Evolutionary conservation across 352 stramenopile species (phyloP), one percentile per base, ranked within the genome.

Genomic region (Pythium myriotylum): DNA sequence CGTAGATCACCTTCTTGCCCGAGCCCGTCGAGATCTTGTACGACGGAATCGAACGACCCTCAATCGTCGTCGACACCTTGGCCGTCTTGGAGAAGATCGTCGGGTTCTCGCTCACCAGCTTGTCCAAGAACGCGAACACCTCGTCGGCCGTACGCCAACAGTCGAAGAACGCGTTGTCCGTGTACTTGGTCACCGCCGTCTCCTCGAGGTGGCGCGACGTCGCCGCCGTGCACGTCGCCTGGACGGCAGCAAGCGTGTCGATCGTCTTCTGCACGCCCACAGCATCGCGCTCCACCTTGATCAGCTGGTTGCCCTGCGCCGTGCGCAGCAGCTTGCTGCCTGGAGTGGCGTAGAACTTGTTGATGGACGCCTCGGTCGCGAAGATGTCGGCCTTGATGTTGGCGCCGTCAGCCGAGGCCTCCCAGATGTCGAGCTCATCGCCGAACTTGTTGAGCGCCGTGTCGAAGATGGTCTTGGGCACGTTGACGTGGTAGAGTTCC

Each of bases 401-500:
- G 35, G 19, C 13, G 39, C 47, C 64, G 20, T 41, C 39, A 27
- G 37, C 9, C 5, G 52, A 19, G 7, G 51, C 64, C 13, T 72
- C 58, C 64, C 64, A 72, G 41, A 72, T 60, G 52, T 72, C 64
- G 23, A 72, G 62, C 20, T 70, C 55, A 22, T 52, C 55, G 45
- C 62, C 54, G 35, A 65, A 70, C 42, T 56, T 42, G 48, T 50
- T 52, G 20, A 56, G 62, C 41, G 55, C 62, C 22, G 55, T 45
- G 43, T 70, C 62, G 26, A 65, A 62, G n/a, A 72, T 54, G 17
- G 23, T 37, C 63, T 72, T 75, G 35, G 68, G 58, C 35, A 69
- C 57, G 3, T 57, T 75, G 4, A 75, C 68, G 54, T 75, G 68
- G 58, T 60, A 75, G 39, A 72, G 68, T 37, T 75, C 63, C 68